Evolutionary conservation across 2,329 filamentous ascomycete genomes (phyloP).

Genomic region (Fusarium pseudograminearum): DNA sequence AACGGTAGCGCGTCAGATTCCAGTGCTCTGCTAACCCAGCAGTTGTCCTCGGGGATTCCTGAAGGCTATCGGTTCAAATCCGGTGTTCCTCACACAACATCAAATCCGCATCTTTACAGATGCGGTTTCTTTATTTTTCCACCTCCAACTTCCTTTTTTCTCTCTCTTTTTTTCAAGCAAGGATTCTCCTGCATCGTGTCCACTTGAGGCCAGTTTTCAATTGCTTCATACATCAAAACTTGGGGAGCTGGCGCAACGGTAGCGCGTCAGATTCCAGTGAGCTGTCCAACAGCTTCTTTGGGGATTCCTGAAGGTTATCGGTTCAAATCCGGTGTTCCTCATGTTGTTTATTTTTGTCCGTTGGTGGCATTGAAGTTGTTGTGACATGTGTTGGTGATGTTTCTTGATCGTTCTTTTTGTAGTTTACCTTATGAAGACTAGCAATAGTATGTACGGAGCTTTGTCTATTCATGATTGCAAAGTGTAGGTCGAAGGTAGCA

Average conservation of each 20-base stretch:
- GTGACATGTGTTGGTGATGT: not conserved
- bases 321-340: constrained; percentile 26
- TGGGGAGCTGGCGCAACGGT: constrained; percentile 13
- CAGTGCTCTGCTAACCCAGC: constrained; percentile 2
- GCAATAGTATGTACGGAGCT: not conserved
- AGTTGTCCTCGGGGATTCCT: constrained; percentile 16
- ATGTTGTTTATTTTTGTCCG: not conserved
- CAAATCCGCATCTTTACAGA: too few relatives aligned
- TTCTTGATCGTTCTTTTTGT: too few relatives aligned
- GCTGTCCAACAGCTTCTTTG: not conserved
- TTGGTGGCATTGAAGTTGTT: not conserved
- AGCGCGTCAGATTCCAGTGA: constrained; percentile 13
- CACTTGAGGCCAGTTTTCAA: not conserved
- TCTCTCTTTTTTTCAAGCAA: not conserved
- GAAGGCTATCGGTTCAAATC: constrained; percentile 36
- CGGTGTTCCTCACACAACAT: constrained; percentile 26
- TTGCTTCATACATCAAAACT: not conserved
- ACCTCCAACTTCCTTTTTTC: not conserved
- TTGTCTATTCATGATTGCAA: not conserved
- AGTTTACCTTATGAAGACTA: not conserved
- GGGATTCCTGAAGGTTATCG: constrained; percentile 24
- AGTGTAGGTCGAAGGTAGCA: not conserved
- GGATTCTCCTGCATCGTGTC: not conserved
- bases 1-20: constrained; percentile 25
- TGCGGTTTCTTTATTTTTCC: not conserved